Evolutionary conservation across 1,284 basidiomycete species (phyloP).

Genomic region (Ganoderma meredithae): DNA sequence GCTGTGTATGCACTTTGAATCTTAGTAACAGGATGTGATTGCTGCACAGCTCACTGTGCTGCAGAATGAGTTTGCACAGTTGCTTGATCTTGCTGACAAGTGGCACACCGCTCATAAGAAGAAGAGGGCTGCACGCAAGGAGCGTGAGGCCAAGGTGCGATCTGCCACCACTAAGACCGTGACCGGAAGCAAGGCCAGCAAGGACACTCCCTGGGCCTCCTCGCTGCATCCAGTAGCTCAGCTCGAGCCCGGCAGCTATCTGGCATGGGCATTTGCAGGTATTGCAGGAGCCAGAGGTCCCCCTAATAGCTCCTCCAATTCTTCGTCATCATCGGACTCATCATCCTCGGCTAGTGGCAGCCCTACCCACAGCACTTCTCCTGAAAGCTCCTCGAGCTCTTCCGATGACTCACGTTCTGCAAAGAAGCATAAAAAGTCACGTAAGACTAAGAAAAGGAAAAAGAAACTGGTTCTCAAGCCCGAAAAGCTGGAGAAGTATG

Average conservation of each 20-base stretch:
- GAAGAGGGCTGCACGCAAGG: neutral
- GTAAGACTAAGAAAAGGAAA: neutral
- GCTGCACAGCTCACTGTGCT: too few relatives aligned
- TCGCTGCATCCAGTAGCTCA: constrained; percentile 18
- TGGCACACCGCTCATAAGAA: neutral
- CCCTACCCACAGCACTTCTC: too few relatives aligned
- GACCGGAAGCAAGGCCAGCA: too few relatives aligned
- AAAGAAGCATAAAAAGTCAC: too few relatives aligned
- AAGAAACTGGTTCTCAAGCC: constrained; percentile 26
- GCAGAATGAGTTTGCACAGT: neutral
- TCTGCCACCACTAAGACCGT: too few relatives aligned
- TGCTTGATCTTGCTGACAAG: neutral
- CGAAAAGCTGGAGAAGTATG: constrained; percentile 25
- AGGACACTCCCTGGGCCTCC: neutral
- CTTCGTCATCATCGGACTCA: constrained; percentile 5
- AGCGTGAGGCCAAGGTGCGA: neutral
- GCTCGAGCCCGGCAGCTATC: constrained; percentile 23
- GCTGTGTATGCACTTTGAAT: too few relatives aligned
- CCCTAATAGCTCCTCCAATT: too few relatives aligned
- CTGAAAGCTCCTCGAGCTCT: neutral
- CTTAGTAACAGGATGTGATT: too few relatives aligned
- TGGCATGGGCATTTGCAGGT: neutral
- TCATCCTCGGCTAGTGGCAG: neutral
- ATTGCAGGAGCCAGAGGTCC: too few relatives aligned
- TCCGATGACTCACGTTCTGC: neutral